phyloP scores from a whole-genome alignment of 345 rosid species.

The Heritiera fomes region DNA sequence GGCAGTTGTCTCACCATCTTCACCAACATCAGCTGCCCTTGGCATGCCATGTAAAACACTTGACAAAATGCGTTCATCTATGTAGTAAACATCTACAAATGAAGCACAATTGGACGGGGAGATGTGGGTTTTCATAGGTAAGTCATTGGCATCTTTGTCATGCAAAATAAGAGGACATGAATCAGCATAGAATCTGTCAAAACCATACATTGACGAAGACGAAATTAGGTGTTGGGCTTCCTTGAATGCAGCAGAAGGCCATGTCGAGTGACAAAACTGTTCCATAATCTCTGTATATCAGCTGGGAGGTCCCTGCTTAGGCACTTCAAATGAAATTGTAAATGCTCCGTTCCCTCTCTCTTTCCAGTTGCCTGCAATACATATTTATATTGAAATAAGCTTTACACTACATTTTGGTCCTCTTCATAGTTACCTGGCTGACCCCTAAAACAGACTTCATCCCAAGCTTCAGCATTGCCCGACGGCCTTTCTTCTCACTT shows the following conservation, averaged over 20 bases:
- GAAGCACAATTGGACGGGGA: slow-evolving; percentile 34
- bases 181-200: slow-evolving; percentile 35
- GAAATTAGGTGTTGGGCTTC: slow-evolving; percentile 20
- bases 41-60: slow-evolving; percentile 27
- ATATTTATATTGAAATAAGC: not conserved
- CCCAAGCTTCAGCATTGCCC: not conserved
- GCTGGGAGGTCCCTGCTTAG: slow-evolving; percentile 30
- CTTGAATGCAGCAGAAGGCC: slow-evolving; percentile 42
- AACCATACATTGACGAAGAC: slow-evolving; percentile 9
- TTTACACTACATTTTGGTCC: not conserved
- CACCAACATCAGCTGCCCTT: slow-evolving; percentile 4
- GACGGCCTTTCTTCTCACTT: not conserved
- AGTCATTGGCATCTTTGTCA: not conserved
- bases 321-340: slow-evolving; percentile 17
- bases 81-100: slow-evolving; percentile 35
- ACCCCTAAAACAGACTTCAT: not conserved
- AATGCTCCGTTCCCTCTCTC: slow-evolving; percentile 12
- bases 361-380: not conserved
- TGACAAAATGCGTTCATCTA: slow-evolving; percentile 32
- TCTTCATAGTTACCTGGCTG: not conserved
- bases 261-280: slow-evolving; percentile 31
- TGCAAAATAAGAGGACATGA: slow-evolving; percentile 30
- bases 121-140: not conserved
- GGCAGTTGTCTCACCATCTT: not conserved
- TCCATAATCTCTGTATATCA: slow-evolving; percentile 32